Percentiles rank a stretch among this genome's conserved stretches.
Conservation (phyloP, 148 eudicot species). For the Nepenthes mirabilis region DNA sequence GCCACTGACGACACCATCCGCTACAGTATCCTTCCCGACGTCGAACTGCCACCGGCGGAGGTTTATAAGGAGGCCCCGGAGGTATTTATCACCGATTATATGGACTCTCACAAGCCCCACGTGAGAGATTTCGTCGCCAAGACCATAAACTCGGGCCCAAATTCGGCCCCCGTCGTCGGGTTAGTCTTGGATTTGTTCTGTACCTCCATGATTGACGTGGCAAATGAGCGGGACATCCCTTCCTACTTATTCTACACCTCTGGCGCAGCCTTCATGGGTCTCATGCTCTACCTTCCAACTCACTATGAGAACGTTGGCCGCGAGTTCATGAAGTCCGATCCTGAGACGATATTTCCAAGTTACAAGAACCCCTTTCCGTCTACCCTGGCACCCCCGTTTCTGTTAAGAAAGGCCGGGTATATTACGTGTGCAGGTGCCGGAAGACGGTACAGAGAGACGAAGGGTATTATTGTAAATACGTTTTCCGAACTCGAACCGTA, state of each 20-base stretch:
- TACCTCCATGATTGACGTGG: constrained; percentile 19
- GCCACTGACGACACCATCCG: background rate
- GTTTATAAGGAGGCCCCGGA: background rate
- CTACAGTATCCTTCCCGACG: constrained; percentile 3
- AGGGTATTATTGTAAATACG: constrained; percentile 7
- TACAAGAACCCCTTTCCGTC: constrained; percentile 4
- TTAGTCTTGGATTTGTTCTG: constrained; percentile 20
- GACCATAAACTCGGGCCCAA: background rate
- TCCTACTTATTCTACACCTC: constrained; percentile 17
- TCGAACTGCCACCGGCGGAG: background rate
- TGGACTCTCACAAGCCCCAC: constrained; percentile 6
- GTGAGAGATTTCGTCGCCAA: background rate
- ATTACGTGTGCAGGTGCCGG: background rate
- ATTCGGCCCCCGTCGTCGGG: constrained; percentile 5
- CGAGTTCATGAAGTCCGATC: constrained; percentile 3
- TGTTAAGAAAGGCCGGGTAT: background rate
- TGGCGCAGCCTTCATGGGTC: constrained; percentile 6
- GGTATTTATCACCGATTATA: background rate
- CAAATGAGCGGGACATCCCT: constrained; percentile 15
- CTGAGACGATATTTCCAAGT: constrained; percentile 2
- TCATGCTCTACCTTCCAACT: constrained; percentile 6
- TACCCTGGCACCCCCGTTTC: background rate
- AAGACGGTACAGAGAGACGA: background rate
- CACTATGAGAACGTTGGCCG: background rate
- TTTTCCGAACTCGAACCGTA: constrained; percentile 4